A percentile compares a stretch with the other conserved stretches of the same genome.
phyloP scores from a whole-genome alignment of 768 basidiomycete genomes.

The Kwoniella dejecticola region DNA sequence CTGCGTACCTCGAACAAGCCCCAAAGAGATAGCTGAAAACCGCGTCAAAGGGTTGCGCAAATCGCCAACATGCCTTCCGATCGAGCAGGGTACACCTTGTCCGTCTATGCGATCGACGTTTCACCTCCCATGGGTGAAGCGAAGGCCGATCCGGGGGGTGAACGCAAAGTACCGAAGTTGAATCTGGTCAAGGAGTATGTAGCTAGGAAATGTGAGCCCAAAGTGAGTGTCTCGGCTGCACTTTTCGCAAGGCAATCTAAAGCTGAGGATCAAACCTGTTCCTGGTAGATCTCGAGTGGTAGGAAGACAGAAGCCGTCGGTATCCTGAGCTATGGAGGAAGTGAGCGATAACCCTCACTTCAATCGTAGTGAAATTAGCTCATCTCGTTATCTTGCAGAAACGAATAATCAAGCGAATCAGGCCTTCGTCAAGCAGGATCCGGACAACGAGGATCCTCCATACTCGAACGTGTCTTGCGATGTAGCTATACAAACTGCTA shows the following conservation, averaged over 20 bases:
- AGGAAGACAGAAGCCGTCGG: conserved; percentile 93
- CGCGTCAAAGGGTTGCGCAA: too few relatives aligned
- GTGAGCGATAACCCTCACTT: conserved; percentile 54
- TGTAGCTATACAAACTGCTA: conserved; percentile 51
- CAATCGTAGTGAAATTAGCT: background rate
- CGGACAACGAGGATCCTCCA: conserved; percentile 48
- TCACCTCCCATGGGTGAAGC: conserved; percentile 79
- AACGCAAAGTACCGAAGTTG: conserved; percentile 66
- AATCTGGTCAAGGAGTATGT: conserved; percentile 82
- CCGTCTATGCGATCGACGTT: conserved; percentile 77
- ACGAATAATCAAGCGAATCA: conserved; percentile 54
- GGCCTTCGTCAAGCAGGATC: conserved; percentile 38
- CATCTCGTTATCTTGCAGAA: conserved; percentile 21
- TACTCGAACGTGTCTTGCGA: conserved; percentile 43
- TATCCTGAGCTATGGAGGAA: conserved; percentile 83
- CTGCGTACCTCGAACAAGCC: too few relatives aligned
- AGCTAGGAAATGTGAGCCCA: conserved; percentile 86
- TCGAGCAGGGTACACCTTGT: conserved; percentile 51
- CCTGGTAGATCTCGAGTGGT: conserved; percentile 77
- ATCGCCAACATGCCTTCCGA: conserved; percentile 41
- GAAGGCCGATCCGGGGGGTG: conserved; percentile 63
- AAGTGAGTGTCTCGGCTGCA: conserved; percentile 61
- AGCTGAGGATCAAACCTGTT: conserved; percentile 5
- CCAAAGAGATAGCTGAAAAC: too few relatives aligned
- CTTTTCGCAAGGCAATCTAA: background rate